Percentiles rank a stretch among this genome's conserved stretches.
These are phyloP conservation scores for Fomitopsis pulvina DNA, from an alignment of 768 basidiomycete species.

Conservation along the genomic window DNA sequence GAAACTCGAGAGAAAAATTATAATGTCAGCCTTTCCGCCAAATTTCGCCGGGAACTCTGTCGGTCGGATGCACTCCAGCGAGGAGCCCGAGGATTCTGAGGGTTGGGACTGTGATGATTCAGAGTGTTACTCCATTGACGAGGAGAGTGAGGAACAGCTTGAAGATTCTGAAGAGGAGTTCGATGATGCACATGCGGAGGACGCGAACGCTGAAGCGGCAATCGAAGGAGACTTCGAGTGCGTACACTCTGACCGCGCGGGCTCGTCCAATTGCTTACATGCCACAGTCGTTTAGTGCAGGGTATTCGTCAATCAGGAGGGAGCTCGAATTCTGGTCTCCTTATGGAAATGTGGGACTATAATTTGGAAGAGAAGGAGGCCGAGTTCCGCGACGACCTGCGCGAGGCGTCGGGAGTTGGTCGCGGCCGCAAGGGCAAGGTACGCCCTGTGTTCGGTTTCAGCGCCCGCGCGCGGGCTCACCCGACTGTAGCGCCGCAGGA, in stretches of 20 bases:
- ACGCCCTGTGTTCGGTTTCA: not conserved
- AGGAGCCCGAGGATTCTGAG: not conserved
- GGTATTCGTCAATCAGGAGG: slow-evolving; percentile 53
- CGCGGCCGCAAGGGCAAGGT: slow-evolving; percentile 34
- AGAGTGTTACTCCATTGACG: not conserved
- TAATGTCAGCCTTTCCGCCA: no score
- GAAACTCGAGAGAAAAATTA: no score
- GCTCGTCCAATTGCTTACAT: no score
- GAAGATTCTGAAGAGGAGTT: not conserved
- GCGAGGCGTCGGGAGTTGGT: slow-evolving; percentile 70
- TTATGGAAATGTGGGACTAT: slow-evolving; percentile 71
- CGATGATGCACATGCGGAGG: slow-evolving; percentile 6
- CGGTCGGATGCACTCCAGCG: not conserved
- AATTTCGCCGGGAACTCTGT: no score
- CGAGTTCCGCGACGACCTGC: slow-evolving; percentile 68
- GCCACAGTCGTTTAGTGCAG: slow-evolving; percentile 65
- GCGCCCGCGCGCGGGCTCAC: not conserved
- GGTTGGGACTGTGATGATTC: not conserved
- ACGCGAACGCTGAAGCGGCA: slow-evolving; percentile 20
- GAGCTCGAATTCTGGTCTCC: slow-evolving; percentile 34
- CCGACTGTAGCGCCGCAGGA: slow-evolving; percentile 30
- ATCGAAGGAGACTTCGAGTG: slow-evolving; percentile 56
- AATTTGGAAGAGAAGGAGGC: slow-evolving; percentile 60
- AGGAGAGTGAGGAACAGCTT: not conserved
- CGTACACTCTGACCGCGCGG: no score